These are phyloP conservation scores for Ustilago loliicola DNA, from an alignment of 1,284 basidiomycete species.

Conservation along the genomic window DNA sequence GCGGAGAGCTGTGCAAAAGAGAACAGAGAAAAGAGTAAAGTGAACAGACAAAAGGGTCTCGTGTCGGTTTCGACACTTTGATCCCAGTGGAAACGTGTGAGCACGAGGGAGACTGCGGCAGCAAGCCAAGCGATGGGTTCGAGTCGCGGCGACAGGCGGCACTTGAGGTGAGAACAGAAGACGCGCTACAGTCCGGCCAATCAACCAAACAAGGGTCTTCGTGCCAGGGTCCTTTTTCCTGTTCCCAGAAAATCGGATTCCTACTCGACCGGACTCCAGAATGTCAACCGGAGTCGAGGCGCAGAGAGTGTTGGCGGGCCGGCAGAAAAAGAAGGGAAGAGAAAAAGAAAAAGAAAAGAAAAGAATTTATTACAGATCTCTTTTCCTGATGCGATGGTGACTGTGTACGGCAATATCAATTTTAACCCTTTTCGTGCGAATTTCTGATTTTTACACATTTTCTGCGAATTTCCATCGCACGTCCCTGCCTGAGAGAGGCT, in stretches of 20 bases:
- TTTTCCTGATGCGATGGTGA: too few relatives aligned
- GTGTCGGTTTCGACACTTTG: constrained; percentile 1
- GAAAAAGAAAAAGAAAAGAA: neutral
- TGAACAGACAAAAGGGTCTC: neutral
- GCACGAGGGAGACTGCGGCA: neutral
- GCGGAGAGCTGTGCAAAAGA: too few relatives aligned
- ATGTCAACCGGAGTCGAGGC: neutral
- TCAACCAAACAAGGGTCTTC: neutral
- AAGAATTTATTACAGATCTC: too few relatives aligned
- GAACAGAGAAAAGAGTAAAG: too few relatives aligned
- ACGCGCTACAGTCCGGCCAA: neutral
- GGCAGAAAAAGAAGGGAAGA: neutral
- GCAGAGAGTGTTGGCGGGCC: neutral
- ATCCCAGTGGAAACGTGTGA: neutral
- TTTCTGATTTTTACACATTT: neutral
- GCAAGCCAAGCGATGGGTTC: neutral
- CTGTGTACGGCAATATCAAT: neutral
- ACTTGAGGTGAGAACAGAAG: neutral
- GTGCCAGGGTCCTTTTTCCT: constrained; percentile 4
- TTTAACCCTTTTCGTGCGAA: neutral
- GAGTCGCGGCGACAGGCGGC: neutral
- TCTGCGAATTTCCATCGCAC: neutral
- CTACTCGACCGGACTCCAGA: neutral
- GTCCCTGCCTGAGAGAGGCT: neutral
- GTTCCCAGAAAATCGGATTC: neutral